A percentile compares a stretch with the other conserved stretches of the same genome.
Evolutionary conservation across 495 filamentous ascomycete genomes (phyloP).

Genomic region (Aspergillus taichungensis): DNA sequence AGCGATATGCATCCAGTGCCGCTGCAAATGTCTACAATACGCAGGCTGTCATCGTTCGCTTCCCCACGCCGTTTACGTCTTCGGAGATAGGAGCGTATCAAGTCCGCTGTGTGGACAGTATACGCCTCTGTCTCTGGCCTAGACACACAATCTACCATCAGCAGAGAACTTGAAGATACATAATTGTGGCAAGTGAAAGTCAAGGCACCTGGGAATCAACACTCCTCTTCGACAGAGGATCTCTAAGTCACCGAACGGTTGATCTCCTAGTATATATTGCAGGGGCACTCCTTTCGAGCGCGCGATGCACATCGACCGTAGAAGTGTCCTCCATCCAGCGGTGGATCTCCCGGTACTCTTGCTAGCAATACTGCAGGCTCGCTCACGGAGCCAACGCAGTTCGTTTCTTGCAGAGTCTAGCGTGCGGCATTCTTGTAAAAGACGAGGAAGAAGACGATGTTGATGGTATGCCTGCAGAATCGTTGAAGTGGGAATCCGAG

Average conservation of each 20-base stretch:
- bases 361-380: constrained; percentile 29
- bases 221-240: constrained; percentile 70
- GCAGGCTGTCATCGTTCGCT: constrained; percentile 21
- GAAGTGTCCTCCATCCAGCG: constrained; percentile 19
- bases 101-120: constrained; percentile 44
- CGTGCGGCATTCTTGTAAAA: constrained; percentile 63
- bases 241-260: constrained; percentile 78
- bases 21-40: constrained; percentile 77
- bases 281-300: constrained; percentile 63
- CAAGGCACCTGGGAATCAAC: constrained; percentile 66
- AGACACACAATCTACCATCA: constrained; percentile 1
- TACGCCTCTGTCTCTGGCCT: constrained; percentile 67
- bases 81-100: constrained; percentile 23
- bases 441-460: constrained; percentile 50
- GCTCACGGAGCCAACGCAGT: constrained; percentile 76
- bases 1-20: constrained; percentile 89
- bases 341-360: not conserved
- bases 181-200: not conserved
- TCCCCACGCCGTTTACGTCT: not conserved
- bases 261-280: constrained; percentile 82
- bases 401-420: constrained; percentile 63
- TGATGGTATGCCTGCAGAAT: constrained; percentile 48
- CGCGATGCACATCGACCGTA: constrained; percentile 44
- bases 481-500: constrained; percentile 55
- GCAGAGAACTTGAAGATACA: not conserved